Conservation (phyloP, 2,329 filamentous ascomycete species). For the Fusarium sp. region DNA sequence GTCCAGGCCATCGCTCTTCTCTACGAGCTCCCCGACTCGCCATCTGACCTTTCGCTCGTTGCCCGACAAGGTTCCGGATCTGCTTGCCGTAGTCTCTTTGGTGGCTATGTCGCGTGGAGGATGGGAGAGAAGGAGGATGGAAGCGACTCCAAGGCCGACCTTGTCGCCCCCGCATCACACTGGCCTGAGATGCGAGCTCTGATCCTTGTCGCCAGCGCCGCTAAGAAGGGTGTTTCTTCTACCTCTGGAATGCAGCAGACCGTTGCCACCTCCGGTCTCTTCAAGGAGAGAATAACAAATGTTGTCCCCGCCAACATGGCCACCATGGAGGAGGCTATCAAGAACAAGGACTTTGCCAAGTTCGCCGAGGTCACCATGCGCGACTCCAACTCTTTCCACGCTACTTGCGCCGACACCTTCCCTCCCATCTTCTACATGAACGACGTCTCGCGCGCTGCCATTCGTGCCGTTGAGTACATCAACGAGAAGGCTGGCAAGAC, state of each 20-base stretch:
- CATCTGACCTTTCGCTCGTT: slow-evolving; percentile 87
- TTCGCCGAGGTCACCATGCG: slow-evolving; percentile 96
- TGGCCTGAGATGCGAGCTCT: slow-evolving; percentile 97
- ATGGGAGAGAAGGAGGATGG: slow-evolving; percentile 82
- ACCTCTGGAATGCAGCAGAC: slow-evolving; percentile 98
- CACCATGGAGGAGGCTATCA: slow-evolving; percentile 86
- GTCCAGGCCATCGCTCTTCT: slow-evolving; percentile 92
- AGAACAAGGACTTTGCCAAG: slow-evolving; percentile 81
- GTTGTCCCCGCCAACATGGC: slow-evolving; percentile 88
- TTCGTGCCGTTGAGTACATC: slow-evolving; percentile 89
- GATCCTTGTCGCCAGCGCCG: slow-evolving; percentile 90
- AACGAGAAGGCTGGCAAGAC: slow-evolving; percentile 83
- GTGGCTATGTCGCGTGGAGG: slow-evolving; percentile 96
- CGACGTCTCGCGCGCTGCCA: slow-evolving; percentile 88
- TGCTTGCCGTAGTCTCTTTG: slow-evolving; percentile 92
- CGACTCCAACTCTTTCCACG: slow-evolving; percentile 97
- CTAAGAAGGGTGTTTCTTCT: slow-evolving; percentile 95
- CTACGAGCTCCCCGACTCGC: slow-evolving; percentile 84
- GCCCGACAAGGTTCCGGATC: slow-evolving; percentile 95
- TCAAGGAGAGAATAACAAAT: slow-evolving; percentile 78
- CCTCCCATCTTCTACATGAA: slow-evolving; percentile 99
- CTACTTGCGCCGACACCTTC: slow-evolving; percentile 92
- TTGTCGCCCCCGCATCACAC: slow-evolving; percentile 88
- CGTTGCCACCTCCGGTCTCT: slow-evolving; percentile 89
- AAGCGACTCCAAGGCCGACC: slow-evolving; percentile 86